Percentiles rank a stretch among this genome's conserved stretches.
phyloP scores from a whole-genome alignment of 1,284 basidiomycete genomes.

The Ceratorhiza oryzae-sativae region DNA sequence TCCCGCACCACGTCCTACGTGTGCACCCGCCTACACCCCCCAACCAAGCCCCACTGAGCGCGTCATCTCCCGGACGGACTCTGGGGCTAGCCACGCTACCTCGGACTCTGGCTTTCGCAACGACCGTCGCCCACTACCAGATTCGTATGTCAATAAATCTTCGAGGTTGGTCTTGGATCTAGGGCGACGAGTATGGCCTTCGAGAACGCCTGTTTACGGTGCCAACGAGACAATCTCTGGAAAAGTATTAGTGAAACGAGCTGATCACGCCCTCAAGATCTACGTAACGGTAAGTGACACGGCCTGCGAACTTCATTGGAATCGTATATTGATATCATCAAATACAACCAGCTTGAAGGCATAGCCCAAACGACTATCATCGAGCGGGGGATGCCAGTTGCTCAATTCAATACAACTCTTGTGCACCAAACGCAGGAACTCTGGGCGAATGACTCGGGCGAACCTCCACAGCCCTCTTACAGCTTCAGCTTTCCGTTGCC shows the following conservation, averaged over 20 bases:
- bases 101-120: background rate
- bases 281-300: slow-evolving; percentile 8
- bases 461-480: slow-evolving; percentile 10
- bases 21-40: slow-evolving; percentile 23
- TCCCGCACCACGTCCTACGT: background rate
- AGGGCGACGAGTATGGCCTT: slow-evolving; percentile 32
- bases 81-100: background rate
- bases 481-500: slow-evolving; percentile 26
- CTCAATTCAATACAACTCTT: slow-evolving; percentile 8
- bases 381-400: slow-evolving; percentile 31
- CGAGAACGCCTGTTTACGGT: slow-evolving; percentile 17
- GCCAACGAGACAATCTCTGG: slow-evolving; percentile 16
- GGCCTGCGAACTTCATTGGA: too few relatives aligned
- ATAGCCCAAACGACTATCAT: slow-evolving; percentile 15
- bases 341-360: slow-evolving; percentile 28
- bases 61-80: slow-evolving; percentile 27
- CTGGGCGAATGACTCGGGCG: slow-evolving; percentile 8
- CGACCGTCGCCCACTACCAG: slow-evolving; percentile 18
- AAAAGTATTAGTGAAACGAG: slow-evolving; percentile 18
- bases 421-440: background rate
- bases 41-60: slow-evolving; percentile 32
- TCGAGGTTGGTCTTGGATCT: slow-evolving; percentile 23
- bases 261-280: slow-evolving; percentile 26
- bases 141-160: slow-evolving; percentile 7
- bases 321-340: background rate